Percentiles rank a stretch among this genome's conserved stretches.
phyloP scores from a whole-genome alignment of 805 yeast species.

The Wickerhamiella vanderwaltii region DNA sequence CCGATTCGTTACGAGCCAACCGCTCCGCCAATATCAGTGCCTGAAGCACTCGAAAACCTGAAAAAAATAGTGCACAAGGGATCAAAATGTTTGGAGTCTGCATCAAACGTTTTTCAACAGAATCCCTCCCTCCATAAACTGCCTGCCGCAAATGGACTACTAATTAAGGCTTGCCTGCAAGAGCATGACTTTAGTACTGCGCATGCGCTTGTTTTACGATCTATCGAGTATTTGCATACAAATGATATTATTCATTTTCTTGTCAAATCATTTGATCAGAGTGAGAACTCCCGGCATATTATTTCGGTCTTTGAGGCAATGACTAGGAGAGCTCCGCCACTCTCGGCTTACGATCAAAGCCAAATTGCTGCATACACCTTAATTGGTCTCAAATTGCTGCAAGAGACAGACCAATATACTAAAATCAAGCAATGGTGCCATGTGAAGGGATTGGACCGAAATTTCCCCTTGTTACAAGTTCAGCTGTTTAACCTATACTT shows the following conservation, averaged over 20 bases:
- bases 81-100: neutral
- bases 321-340: neutral
- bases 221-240: slow-evolving; percentile 10
- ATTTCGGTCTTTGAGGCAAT: slow-evolving; percentile 11
- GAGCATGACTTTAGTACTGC: slow-evolving; percentile 19
- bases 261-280: slow-evolving; percentile 10
- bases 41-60: neutral
- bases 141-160: neutral
- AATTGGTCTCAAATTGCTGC: slow-evolving; percentile 15
- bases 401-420: slow-evolving; percentile 8
- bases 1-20: neutral
- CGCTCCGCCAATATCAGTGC: neutral
- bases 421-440: neutral
- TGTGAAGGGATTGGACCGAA: neutral
- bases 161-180: slow-evolving; percentile 16
- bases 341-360: slow-evolving; percentile 4
- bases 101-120: slow-evolving; percentile 3
- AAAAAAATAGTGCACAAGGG: neutral
- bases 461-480: slow-evolving; percentile 1
- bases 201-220: slow-evolving; percentile 15
- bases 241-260: slow-evolving; percentile 14
- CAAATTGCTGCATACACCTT: slow-evolving; percentile 14
- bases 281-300: slow-evolving; percentile 15
- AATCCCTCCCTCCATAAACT: slow-evolving; percentile 1
- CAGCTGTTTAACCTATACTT: slow-evolving; percentile 1